A percentile compares a stretch with the other conserved stretches of the same genome.
phyloP scores from a whole-genome alignment of 257 asterid genomes.

The Solanum bukasovii region DNA sequence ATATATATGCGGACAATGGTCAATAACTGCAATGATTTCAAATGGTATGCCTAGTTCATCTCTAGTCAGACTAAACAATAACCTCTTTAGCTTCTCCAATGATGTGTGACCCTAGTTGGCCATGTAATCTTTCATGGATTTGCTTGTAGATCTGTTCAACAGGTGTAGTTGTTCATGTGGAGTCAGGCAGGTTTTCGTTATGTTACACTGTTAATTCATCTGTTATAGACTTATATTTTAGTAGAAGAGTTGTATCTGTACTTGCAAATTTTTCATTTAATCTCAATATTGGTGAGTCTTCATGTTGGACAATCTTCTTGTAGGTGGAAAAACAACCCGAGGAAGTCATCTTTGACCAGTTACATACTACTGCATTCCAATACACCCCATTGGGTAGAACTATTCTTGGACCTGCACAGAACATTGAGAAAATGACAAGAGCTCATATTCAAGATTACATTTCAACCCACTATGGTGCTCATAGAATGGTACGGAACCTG shows the following conservation, averaged over 20 bases:
- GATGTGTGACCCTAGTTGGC: background rate
- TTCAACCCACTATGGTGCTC: constrained; percentile 65
- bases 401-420: constrained; percentile 76
- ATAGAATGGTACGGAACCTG: constrained; percentile 50
- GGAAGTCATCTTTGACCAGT: constrained; percentile 81
- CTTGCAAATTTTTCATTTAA: background rate
- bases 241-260: background rate
- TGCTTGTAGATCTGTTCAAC: background rate
- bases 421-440: constrained; percentile 44
- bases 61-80: background rate
- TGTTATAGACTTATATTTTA: background rate
- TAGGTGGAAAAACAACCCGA: constrained; percentile 75
- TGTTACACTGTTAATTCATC: background rate
- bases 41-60: background rate
- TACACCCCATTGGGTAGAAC: constrained; percentile 77
- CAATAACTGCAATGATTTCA: background rate
- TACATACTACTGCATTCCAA: constrained; percentile 92
- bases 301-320: constrained; percentile 1
- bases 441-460: constrained; percentile 46
- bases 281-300: background rate
- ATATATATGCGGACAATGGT: background rate
- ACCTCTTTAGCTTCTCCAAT: background rate
- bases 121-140: background rate
- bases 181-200: background rate
- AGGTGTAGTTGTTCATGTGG: background rate